Evolutionary conservation across 139 green algal genomes (phyloP).

Genomic region (Tetraselmis striata): DNA sequence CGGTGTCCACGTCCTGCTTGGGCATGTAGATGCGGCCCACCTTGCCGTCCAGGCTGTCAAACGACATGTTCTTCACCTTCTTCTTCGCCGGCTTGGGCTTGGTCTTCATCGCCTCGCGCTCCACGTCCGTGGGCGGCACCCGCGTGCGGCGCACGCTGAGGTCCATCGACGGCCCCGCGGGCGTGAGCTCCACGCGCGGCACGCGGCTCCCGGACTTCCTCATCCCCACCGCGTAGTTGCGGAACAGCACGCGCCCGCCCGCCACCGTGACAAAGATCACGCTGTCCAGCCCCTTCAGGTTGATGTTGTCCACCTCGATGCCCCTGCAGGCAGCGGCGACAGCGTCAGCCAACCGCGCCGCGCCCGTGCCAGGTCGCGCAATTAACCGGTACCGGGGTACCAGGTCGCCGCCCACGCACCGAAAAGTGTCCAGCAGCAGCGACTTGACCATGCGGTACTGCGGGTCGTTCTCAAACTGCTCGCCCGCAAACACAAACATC

Average conservation of each 20-base stretch:
- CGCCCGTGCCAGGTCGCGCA: too few relatives aligned
- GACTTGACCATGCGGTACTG: constrained; percentile 57
- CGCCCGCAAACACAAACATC: constrained; percentile 75
- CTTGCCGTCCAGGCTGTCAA: constrained; percentile 69
- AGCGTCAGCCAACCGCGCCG: too few relatives aligned
- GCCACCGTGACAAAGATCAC: constrained; percentile 51
- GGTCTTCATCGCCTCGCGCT: constrained; percentile 68
- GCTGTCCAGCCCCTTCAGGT: constrained; percentile 74
- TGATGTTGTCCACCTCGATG: constrained; percentile 56
- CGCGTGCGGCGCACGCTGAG: constrained; percentile 61
- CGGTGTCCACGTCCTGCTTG: constrained; percentile 67
- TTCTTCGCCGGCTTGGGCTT: constrained; percentile 60
- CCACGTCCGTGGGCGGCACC: constrained; percentile 55
- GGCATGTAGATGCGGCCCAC: constrained; percentile 92
- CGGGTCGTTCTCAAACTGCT: constrained; percentile 71
- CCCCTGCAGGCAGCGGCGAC: too few relatives aligned
- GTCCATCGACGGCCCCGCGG: constrained; percentile 79
- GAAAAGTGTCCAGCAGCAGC: constrained; percentile 84
- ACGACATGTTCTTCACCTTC: constrained; percentile 87
- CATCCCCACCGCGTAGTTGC: constrained; percentile 66
- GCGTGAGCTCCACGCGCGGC: constrained; percentile 66
- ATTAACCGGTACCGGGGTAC: too few relatives aligned
- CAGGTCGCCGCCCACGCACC: constrained; percentile 50
- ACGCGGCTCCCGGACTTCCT: constrained; percentile 70
- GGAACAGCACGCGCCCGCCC: constrained; percentile 46